Percentiles rank a stretch among this genome's conserved stretches.
phyloP scores from a whole-genome alignment of 1,139 yeast genomes.

The Magnusiomyces ingens region DNA sequence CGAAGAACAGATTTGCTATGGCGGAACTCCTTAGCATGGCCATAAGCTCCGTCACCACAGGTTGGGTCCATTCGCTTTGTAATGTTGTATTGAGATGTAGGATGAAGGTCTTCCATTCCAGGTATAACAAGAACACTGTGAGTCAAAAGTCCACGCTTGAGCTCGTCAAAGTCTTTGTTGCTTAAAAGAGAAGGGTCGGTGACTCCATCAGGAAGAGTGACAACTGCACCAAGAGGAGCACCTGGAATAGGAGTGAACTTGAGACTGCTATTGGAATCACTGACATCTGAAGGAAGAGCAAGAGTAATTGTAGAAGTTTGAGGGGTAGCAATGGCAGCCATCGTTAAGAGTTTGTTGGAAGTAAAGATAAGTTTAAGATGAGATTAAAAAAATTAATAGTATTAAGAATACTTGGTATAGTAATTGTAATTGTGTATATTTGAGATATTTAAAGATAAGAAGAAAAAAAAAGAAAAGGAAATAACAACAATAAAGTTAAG shows the following conservation, averaged over 20 bases:
- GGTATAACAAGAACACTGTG: conserved; percentile 69
- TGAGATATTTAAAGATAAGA: too few species aligned
- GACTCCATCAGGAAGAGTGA: conserved; percentile 57
- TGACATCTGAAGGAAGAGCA: too few species aligned
- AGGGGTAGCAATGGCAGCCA: too few species aligned
- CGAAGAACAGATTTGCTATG: conserved; percentile 68
- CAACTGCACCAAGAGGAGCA: conserved; percentile 58
- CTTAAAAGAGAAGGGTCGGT: conserved; percentile 62
- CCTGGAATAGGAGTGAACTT: conserved; percentile 38
- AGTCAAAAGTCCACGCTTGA: conserved; percentile 57
- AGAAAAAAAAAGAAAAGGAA: too few species aligned
- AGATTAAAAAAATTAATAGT: too few species aligned
- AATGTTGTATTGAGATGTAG: conserved; percentile 63
- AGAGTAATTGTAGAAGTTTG: too few species aligned
- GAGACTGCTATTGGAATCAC: not conserved
- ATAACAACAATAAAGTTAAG: too few species aligned
- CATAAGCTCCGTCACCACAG: conserved; percentile 55
- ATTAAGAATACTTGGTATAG: too few species aligned
- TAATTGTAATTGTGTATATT: too few species aligned
- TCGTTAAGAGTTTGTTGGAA: too few species aligned
- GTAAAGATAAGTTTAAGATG: too few species aligned
- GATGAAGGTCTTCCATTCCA: conserved; percentile 53
- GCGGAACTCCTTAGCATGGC: conserved; percentile 79
- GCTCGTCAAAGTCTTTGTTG: conserved; percentile 54
- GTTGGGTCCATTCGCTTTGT: conserved; percentile 74